Evolutionary conservation across 164 flowering plant genomes (phyloP).

Genomic region (Stephania japonica): DNA sequence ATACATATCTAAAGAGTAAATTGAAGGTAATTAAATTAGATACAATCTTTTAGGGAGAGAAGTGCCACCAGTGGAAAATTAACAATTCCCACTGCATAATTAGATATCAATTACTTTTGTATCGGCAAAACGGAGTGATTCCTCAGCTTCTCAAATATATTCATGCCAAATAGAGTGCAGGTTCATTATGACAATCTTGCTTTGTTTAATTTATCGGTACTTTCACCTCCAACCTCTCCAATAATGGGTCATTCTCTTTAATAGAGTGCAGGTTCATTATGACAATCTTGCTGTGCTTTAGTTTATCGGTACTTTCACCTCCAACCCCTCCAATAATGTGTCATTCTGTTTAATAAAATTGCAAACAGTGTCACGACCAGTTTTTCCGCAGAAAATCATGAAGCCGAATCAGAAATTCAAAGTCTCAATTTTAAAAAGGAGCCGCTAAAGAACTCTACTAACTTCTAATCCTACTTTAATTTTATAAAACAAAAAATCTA

Average conservation of each 20-base stretch:
- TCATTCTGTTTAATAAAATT: slow-evolving; percentile 10
- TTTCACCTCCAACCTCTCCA: neutral
- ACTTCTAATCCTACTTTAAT: too few species aligned
- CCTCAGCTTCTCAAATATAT: slow-evolving; percentile 78
- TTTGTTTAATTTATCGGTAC: neutral
- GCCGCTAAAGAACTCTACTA: too few species aligned
- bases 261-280: slow-evolving; percentile 57
- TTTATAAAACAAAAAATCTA: too few species aligned
- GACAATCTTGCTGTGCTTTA: neutral
- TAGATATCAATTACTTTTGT: slow-evolving; percentile 25
- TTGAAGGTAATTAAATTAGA: too few species aligned
- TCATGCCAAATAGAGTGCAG: slow-evolving; percentile 84
- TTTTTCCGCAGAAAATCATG: too few species aligned
- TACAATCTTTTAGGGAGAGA: too few species aligned
- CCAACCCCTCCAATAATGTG: neutral
- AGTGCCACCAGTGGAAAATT: too few species aligned
- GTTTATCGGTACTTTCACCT: neutral
- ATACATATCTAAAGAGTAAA: too few species aligned
- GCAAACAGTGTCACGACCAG: too few species aligned
- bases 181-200: slow-evolving; percentile 23
- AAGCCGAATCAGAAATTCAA: too few species aligned
- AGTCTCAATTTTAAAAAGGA: too few species aligned
- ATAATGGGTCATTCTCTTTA: neutral
- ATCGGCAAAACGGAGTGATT: slow-evolving; percentile 68
- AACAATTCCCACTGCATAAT: too few species aligned